Conservation (phyloP, 2,329 filamentous ascomycete genomes). For the Fusarium sterilihyphosum region DNA sequence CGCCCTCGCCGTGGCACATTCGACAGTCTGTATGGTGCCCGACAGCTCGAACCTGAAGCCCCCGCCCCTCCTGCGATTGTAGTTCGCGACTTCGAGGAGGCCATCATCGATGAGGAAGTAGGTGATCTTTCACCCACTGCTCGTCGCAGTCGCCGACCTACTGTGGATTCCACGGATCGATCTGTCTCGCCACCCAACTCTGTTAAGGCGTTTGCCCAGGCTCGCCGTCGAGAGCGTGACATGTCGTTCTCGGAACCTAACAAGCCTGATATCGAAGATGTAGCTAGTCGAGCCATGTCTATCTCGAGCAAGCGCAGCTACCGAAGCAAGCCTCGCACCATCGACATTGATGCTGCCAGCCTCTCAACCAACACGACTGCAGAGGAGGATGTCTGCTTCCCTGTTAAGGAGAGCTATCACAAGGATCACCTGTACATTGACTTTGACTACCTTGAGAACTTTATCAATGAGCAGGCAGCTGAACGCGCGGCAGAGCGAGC, state of each 20-base stretch:
- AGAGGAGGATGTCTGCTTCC: constrained; percentile 91
- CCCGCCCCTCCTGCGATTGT: constrained; percentile 52
- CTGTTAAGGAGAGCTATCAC: constrained; percentile 71
- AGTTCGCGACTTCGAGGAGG: constrained; percentile 87
- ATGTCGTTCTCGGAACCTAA: constrained; percentile 63
- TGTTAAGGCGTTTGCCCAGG: constrained; percentile 95
- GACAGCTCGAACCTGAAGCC: constrained; percentile 55
- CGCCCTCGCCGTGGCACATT: constrained; percentile 76
- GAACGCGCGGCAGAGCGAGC: constrained; percentile 54
- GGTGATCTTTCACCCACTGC: constrained; percentile 56
- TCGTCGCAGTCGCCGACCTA: constrained; percentile 62
- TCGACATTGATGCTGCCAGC: constrained; percentile 70
- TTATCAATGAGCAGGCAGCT: constrained; percentile 71
- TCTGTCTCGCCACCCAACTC: constrained; percentile 93
- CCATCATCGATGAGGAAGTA: constrained; percentile 79
- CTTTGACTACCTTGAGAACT: constrained; percentile 93
- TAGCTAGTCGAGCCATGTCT: constrained; percentile 77
- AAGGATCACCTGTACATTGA: constrained; percentile 86
- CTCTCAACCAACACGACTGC: constrained; percentile 74
- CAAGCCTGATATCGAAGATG: constrained; percentile 53
- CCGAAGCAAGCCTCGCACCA: constrained; percentile 66
- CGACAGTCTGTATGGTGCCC: constrained; percentile 72
- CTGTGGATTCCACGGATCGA: constrained; percentile 68
- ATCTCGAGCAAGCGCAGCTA: constrained; percentile 70
- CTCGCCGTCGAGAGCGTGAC: constrained; percentile 83